Evolutionary conservation across 805 yeast species (phyloP).

Genomic region (Scheffersomyces amazonensis): DNA sequence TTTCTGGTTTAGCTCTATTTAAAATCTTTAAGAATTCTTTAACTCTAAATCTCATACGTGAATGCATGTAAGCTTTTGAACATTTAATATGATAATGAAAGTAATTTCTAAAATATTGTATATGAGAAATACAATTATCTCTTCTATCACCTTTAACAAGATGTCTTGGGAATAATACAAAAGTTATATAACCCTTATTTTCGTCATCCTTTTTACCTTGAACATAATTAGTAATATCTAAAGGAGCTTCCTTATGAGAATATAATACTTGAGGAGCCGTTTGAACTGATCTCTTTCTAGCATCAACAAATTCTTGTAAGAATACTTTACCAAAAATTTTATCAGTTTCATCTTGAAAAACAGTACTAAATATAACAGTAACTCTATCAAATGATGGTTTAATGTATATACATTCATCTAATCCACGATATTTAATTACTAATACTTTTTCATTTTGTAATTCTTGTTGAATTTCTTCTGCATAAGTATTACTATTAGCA

Average conservation of each 20-base stretch:
- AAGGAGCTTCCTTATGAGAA: constrained; percentile 88
- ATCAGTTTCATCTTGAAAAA: constrained; percentile 96
- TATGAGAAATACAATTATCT: constrained; percentile 87
- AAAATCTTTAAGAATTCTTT: constrained; percentile 90
- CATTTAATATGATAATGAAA: constrained; percentile 99
- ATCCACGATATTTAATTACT: constrained; percentile 80
- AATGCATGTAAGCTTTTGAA: constrained; percentile 96
- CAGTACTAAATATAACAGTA: constrained; percentile 91
- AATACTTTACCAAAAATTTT: constrained; percentile 86
- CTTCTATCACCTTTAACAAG: constrained; percentile 58
- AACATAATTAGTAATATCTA: constrained; percentile 53
- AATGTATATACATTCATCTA: constrained; percentile 82
- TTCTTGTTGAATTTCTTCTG: constrained; percentile 43
- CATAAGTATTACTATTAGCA: constrained; percentile 40
- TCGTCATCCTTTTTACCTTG: constrained; percentile 36
- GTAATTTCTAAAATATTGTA: constrained; percentile 89
- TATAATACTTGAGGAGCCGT: constrained; percentile 97
- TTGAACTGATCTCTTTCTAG: constrained; percentile 92
- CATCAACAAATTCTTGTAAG: constrained; percentile 92
- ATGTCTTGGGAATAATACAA: constrained; percentile 83
- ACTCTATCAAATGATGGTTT: constrained; percentile 94
- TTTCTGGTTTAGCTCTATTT: constrained; percentile 96
- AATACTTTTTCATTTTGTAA: constrained; percentile 55
- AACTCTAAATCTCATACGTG: constrained; percentile 96
- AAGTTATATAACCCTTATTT: constrained; percentile 54